phyloP scores from a whole-genome alignment of 2,329 filamentous ascomycete species.

The Ophiocordyceps camponoti-leonardi region DNA sequence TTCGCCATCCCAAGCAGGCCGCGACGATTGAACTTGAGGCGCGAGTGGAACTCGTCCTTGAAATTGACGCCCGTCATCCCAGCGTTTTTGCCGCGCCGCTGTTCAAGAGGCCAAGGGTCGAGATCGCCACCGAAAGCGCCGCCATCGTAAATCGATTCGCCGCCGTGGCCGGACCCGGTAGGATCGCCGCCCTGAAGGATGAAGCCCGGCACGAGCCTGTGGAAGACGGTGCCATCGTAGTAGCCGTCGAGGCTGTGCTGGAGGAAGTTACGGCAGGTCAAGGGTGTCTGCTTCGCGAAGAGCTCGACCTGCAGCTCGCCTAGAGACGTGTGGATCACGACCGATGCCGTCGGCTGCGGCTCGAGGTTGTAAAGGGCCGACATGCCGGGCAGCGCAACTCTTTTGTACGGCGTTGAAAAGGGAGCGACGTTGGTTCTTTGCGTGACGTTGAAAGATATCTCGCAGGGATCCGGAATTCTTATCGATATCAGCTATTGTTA shows the following conservation, averaged over 20 bases:
- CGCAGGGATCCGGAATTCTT: no score
- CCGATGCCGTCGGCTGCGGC: constrained; percentile 83
- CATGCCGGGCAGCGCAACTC: constrained; percentile 35
- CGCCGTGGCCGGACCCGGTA: constrained; percentile 79
- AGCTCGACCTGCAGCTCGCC: constrained; percentile 85
- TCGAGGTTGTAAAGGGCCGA: constrained; percentile 86
- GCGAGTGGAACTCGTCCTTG: constrained; percentile 78
- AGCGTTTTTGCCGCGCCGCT: constrained; percentile 43
- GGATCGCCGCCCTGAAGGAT: constrained; percentile 91
- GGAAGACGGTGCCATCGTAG: constrained; percentile 87
- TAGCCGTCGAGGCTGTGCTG: constrained; percentile 91
- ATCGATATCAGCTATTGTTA: no score
- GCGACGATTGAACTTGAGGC: constrained; percentile 81
- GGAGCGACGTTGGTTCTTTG: not conserved
- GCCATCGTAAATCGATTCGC: constrained; percentile 82
- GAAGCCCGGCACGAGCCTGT: constrained; percentile 81
- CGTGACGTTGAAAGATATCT: no score
- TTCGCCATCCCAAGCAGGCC: constrained; percentile 96
- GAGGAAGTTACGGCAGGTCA: constrained; percentile 87
- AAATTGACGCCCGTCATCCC: constrained; percentile 43
- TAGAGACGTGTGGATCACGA: constrained; percentile 73
- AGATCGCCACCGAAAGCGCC: constrained; percentile 56
- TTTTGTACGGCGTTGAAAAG: not conserved
- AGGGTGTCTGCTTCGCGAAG: constrained; percentile 84
- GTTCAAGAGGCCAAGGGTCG: constrained; percentile 55